Evolutionary conservation across 768 basidiomycete genomes (phyloP).

Genomic region (Leccinum sublutescens): DNA sequence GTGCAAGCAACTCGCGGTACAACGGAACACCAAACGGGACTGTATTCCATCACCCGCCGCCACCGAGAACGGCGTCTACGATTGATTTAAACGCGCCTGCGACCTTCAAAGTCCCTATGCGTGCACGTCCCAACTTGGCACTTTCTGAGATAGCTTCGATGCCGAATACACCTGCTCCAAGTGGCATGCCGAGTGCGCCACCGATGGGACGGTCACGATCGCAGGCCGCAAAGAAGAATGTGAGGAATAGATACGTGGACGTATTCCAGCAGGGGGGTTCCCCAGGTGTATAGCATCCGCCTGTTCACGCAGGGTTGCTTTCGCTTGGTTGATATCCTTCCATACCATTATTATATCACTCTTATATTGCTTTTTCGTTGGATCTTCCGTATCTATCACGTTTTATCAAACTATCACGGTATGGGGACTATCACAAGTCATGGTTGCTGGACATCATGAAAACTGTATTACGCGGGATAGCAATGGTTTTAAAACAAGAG

Average conservation of each 20-base stretch:
- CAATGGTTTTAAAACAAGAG: constrained; percentile 53
- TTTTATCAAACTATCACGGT: constrained; percentile 11
- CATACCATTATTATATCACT: constrained; percentile 20
- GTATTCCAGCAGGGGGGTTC: constrained; percentile 66
- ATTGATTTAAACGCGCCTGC: constrained; percentile 57
- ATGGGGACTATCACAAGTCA: neutral
- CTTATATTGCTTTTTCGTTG: constrained; percentile 15
- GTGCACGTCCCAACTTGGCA: constrained; percentile 64
- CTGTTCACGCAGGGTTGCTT: neutral
- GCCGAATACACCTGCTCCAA: constrained; percentile 31
- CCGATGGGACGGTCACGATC: constrained; percentile 53
- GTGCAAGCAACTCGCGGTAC: constrained; percentile 39
- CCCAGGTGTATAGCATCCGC: constrained; percentile 10
- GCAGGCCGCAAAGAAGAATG: constrained; percentile 65
- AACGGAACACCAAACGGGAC: constrained; percentile 30
- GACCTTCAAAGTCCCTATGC: constrained; percentile 49
- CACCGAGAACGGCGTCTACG: constrained; percentile 57
- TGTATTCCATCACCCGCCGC: constrained; percentile 17
- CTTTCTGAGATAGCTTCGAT: constrained; percentile 43
- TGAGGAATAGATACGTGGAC: constrained; percentile 86
- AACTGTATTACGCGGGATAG: neutral
- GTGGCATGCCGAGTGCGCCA: constrained; percentile 26
- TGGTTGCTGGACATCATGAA: neutral
- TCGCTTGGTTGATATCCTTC: constrained; percentile 3
- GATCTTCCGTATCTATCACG: constrained; percentile 24